These are phyloP conservation scores for Colletotrichum caudatum DNA, from an alignment of 2,329 filamentous ascomycete species.

Conservation along the genomic window DNA sequence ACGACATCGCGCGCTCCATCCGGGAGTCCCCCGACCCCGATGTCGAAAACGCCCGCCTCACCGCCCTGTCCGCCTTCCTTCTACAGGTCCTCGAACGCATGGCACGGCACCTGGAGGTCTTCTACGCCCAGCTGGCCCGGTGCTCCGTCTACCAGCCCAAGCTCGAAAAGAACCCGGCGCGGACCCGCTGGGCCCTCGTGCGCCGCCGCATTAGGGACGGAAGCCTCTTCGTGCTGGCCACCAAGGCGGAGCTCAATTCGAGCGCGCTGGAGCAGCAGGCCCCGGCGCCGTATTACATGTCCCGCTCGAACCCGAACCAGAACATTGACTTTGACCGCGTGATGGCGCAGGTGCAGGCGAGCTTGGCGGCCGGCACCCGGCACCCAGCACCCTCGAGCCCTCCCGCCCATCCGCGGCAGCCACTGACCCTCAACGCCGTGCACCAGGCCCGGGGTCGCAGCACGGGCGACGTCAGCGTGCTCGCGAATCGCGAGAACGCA, in stretches of 20 bases:
- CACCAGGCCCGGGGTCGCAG: constrained; percentile 54
- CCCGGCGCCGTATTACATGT: constrained; percentile 46
- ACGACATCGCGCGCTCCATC: constrained; percentile 53
- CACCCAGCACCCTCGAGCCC: constrained; percentile 35
- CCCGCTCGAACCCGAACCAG: constrained; percentile 45
- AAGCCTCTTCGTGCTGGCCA: constrained; percentile 63
- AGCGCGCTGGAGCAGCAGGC: constrained; percentile 46
- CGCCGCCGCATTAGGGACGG: constrained; percentile 62
- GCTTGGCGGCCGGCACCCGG: constrained; percentile 46
- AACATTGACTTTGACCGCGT: constrained; percentile 60
- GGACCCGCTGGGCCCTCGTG: constrained; percentile 64
- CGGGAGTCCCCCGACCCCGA: constrained; percentile 49
- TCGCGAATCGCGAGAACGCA: constrained; percentile 56
- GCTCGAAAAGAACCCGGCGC: constrained; percentile 64
- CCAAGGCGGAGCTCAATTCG: constrained; percentile 50
- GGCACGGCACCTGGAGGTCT: constrained; percentile 62
- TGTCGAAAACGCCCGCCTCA: constrained; percentile 53
- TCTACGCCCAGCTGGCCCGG: constrained; percentile 63
- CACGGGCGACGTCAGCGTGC: constrained; percentile 51
- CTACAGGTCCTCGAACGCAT: constrained; percentile 65
- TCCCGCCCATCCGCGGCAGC: constrained; percentile 44
- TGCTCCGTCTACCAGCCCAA: constrained; percentile 63
- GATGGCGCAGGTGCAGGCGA: constrained; percentile 57
- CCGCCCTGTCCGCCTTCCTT: constrained; percentile 59
- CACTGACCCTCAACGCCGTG: constrained; percentile 55